Conservation (phyloP, 371 early-diverging fungal genomes). For the Rhizopus stolonifer region DNA sequence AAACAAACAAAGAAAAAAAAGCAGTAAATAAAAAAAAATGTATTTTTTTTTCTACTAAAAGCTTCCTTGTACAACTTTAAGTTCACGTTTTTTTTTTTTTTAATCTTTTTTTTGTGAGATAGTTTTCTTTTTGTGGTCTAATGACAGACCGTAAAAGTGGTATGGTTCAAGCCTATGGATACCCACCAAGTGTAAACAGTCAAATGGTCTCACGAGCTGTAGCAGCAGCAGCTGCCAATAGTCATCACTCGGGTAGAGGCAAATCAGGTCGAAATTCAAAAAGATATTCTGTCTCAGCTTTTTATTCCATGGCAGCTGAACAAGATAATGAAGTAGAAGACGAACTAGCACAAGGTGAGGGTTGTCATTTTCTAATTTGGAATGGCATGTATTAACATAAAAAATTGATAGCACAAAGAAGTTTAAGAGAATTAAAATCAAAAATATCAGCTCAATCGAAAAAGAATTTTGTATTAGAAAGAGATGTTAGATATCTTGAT, state of each 20-base stretch:
- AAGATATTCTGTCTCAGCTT: slow-evolving; percentile 83
- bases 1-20: too few species aligned
- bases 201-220: slow-evolving; percentile 38
- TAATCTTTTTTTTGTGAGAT: too few species aligned
- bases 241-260: slow-evolving; percentile 28
- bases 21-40: too few species aligned
- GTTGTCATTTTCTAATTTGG: too few species aligned
- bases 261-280: slow-evolving; percentile 36
- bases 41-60: too few species aligned
- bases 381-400: too few species aligned
- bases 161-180: slow-evolving; percentile 40
- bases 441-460: slow-evolving; percentile 92
- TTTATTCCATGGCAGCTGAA: slow-evolving; percentile 93
- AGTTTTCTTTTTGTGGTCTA: too few species aligned
- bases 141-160: slow-evolving; percentile 47
- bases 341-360: slow-evolving; percentile 73
- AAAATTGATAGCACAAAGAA: slow-evolving; percentile 66
- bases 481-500: slow-evolving; percentile 92
- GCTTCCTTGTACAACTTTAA: too few species aligned
- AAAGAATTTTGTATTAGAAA: slow-evolving; percentile 90
- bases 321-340: slow-evolving; percentile 93
- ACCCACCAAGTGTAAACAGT: slow-evolving; percentile 32
- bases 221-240: slow-evolving; percentile 43
- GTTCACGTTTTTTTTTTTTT: too few species aligned
- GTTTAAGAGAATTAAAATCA: slow-evolving; percentile 80